Conservation (phyloP, 75 land plant species). For the Gnetum montanum region DNA sequence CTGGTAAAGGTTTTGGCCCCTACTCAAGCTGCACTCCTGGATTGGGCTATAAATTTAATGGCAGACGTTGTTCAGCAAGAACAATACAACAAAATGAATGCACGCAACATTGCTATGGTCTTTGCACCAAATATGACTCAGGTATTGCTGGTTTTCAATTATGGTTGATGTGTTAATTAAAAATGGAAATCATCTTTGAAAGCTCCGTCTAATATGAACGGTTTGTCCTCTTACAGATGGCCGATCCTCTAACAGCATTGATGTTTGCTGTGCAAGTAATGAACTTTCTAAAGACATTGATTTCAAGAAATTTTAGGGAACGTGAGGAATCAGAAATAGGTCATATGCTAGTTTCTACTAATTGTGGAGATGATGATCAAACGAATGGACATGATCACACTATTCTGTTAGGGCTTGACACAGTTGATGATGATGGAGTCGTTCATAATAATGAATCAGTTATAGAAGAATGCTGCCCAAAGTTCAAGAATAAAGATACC, state of each 20-base stretch:
- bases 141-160: slow-evolving; percentile 27
- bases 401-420: not conserved
- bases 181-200: not conserved
- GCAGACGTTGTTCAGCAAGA: slow-evolving; percentile 86
- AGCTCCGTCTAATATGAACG: not conserved
- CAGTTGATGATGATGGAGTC: slow-evolving; percentile 3
- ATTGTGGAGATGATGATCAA: slow-evolving; percentile 16
- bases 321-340: slow-evolving; percentile 49
- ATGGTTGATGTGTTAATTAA: not conserved
- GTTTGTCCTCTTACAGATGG: slow-evolving; percentile 44
- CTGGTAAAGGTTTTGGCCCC: slow-evolving; percentile 65
- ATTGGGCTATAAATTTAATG: slow-evolving; percentile 93
- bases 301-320: slow-evolving; percentile 41
- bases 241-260: slow-evolving; percentile 77
- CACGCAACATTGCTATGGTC: slow-evolving; percentile 92
- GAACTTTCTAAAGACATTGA: slow-evolving; percentile 73
- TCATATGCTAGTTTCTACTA: slow-evolving; percentile 8
- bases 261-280: slow-evolving; percentile 93
- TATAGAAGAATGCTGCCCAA: slow-evolving; percentile 13
- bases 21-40: slow-evolving; percentile 65
- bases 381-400: slow-evolving; percentile 7
- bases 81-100: slow-evolving; percentile 78
- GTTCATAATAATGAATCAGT: slow-evolving; percentile 6
- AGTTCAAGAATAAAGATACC: slow-evolving; percentile 11
- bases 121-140: slow-evolving; percentile 99